Conservation (phyloP, 768 basidiomycete species). For the Omphalotus guepiniiformis region DNA sequence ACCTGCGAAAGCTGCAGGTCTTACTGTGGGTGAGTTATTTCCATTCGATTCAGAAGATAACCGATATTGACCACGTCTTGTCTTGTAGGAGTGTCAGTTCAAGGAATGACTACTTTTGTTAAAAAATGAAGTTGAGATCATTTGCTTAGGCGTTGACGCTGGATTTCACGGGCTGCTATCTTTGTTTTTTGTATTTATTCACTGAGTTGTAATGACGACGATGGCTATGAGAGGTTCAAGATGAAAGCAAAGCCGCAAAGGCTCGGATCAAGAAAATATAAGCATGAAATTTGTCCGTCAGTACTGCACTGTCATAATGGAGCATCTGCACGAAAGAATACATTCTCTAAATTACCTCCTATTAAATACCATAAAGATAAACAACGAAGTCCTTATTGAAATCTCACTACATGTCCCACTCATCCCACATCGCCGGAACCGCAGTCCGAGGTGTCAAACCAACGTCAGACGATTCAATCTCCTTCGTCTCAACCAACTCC, state of each 20-base stretch:
- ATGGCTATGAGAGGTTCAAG: too few relatives aligned
- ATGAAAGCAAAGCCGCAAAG: too few relatives aligned
- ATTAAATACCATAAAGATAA: too few relatives aligned
- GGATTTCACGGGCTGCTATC: background rate
- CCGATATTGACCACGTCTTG: background rate
- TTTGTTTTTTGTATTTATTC: background rate
- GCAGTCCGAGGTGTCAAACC: slow-evolving; percentile 24
- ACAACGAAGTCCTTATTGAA: too few relatives aligned
- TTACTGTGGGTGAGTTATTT: slow-evolving; percentile 30
- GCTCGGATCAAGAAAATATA: too few relatives aligned
- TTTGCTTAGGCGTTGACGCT: background rate
- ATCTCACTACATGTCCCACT: slow-evolving; percentile 82
- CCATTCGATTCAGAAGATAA: background rate
- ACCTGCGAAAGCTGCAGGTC: slow-evolving; percentile 26
- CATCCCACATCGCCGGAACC: slow-evolving; percentile 54
- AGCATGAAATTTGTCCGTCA: too few relatives aligned
- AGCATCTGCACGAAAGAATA: too few relatives aligned
- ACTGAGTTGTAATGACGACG: background rate
- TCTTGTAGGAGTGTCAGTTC: background rate
- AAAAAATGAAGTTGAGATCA: slow-evolving; percentile 8
- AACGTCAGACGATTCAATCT: slow-evolving; percentile 39
- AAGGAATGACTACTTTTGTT: slow-evolving; percentile 21
- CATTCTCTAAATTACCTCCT: too few relatives aligned
- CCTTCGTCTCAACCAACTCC: slow-evolving; percentile 67
- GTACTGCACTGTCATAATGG: too few relatives aligned